Evolutionary conservation across 2,329 filamentous ascomycete genomes (phyloP).

Genomic region (Huntiella moniliformis): DNA sequence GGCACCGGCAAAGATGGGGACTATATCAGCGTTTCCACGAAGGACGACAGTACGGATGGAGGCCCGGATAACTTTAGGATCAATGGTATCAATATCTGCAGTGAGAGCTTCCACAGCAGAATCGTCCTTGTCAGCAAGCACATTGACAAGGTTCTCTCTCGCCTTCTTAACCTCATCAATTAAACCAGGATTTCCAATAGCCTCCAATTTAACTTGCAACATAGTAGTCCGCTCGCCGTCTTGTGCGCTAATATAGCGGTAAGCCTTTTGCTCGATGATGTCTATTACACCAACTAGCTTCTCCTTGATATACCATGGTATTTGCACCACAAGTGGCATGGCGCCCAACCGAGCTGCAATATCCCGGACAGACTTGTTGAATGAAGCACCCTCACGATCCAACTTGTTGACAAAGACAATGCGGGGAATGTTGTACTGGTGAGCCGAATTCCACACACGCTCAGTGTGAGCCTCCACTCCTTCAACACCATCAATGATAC

Average conservation of each 20-base stretch:
- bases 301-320: slow-evolving; percentile 82
- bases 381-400: slow-evolving; percentile 59
- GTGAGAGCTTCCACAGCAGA: slow-evolving; percentile 69
- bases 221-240: slow-evolving; percentile 23
- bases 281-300: slow-evolving; percentile 72
- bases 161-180: slow-evolving; percentile 51
- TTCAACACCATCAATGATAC: slow-evolving; percentile 78
- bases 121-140: slow-evolving; percentile 78
- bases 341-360: slow-evolving; percentile 60
- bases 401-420: slow-evolving; percentile 64
- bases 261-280: slow-evolving; percentile 53
- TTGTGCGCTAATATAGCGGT: slow-evolving; percentile 41
- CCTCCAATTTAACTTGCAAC: slow-evolving; percentile 18
- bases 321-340: slow-evolving; percentile 83
- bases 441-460: slow-evolving; percentile 84
- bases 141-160: slow-evolving; percentile 59
- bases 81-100: slow-evolving; percentile 56
- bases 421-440: slow-evolving; percentile 66
- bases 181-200: slow-evolving; percentile 14
- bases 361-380: slow-evolving; percentile 70
- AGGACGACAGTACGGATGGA: slow-evolving; percentile 58
- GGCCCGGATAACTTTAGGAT: slow-evolving; percentile 45
- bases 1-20: slow-evolving; percentile 78
- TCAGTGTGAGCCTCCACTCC: slow-evolving; percentile 95
- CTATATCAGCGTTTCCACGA: slow-evolving; percentile 48